These are phyloP conservation scores for Coemansia sp. DNA, from an alignment of 192 early-diverging fungal genomes.

Conservation along the genomic window DNA sequence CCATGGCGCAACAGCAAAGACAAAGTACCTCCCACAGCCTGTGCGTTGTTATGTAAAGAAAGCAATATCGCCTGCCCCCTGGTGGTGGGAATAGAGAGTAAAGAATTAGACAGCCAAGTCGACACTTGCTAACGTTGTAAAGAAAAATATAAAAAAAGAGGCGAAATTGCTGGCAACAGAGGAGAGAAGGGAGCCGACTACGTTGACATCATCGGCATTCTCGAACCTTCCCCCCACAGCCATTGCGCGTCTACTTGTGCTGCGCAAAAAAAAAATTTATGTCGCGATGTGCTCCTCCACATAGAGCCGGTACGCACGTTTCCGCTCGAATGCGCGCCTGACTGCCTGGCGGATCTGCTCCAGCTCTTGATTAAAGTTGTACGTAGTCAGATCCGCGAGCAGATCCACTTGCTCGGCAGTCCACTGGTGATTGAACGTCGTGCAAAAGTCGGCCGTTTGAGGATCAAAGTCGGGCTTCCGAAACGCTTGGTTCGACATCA, in stretches of 20 bases:
- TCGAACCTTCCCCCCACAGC: not conserved
- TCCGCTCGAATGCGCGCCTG: constrained; percentile 53
- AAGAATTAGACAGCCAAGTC: not conserved
- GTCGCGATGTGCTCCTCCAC: not conserved
- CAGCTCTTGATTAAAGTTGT: constrained; percentile 60
- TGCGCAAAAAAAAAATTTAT: not conserved
- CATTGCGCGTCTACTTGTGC: not conserved
- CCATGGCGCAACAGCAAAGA: not conserved
- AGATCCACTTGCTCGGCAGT: constrained; percentile 65
- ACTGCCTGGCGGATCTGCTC: constrained; percentile 57
- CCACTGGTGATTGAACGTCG: constrained; percentile 73
- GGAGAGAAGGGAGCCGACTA: not conserved
- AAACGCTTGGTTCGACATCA: constrained; percentile 63
- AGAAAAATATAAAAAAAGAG: not conserved
- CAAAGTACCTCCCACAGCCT: not conserved
- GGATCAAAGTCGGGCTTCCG: constrained; percentile 66
- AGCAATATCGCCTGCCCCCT: not conserved
- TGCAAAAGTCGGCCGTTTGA: constrained; percentile 63
- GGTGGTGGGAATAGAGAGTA: not conserved
- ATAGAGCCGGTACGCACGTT: constrained; percentile 44
- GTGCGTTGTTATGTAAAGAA: not conserved
- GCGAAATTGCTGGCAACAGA: not conserved
- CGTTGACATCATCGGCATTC: no score
- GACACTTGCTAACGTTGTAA: not conserved
- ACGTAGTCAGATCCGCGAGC: constrained; percentile 61